Base-by-base conservation (phyloP, 306 rosid species). In the Quercus berberidifolia region DNA sequence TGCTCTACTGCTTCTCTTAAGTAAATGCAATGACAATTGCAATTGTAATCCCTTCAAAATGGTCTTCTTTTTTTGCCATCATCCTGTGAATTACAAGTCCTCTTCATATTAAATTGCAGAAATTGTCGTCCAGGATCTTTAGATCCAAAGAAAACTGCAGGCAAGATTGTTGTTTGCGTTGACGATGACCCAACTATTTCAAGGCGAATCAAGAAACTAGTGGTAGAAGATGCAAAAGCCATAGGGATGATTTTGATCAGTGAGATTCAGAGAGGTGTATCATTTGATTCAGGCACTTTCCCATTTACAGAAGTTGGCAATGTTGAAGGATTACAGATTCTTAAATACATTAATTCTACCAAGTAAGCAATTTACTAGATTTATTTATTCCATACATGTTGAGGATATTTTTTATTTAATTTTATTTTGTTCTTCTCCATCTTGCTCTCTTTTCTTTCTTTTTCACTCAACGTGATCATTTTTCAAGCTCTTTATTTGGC, bases 121-220 rank as follows among this genome's bases (percentile, higher is more conserved):
- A 91, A 92, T 51, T 95, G 99, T 83, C 79, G 78, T 79, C 99
- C 98, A 19, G 98, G 98, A 80, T 95, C 99, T 15, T 64, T 95
- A 75, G 98, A 95, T 83, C 82, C 79, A 64, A 81, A 74, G 64
- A 95, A 92, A 74, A 81, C 85, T 26, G 90, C 84, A 38, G 98
- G 92, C 1, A 90, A 86, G 76, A 90, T 95, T 65, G 96, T 95
- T 54, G 88, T 95, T 41, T 95, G 99, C 70, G 80, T 77, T 71
- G 78, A 79, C 5, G 89, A 87, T 54, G 92, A 91, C 52, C 84
- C 85, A 4, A 69, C 70, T 35, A 76, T 87, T 81, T 73, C 97
- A 81, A 87, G 94, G 69, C 11, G 69, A 80, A 86, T 91, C 86
- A 95, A 90, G 91, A 90, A 88, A 85, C 81, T 91, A 69, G 96